phyloP scores from a whole-genome alignment of 2,329 filamentous ascomycete genomes.

The Corinectria fuckeliana region DNA sequence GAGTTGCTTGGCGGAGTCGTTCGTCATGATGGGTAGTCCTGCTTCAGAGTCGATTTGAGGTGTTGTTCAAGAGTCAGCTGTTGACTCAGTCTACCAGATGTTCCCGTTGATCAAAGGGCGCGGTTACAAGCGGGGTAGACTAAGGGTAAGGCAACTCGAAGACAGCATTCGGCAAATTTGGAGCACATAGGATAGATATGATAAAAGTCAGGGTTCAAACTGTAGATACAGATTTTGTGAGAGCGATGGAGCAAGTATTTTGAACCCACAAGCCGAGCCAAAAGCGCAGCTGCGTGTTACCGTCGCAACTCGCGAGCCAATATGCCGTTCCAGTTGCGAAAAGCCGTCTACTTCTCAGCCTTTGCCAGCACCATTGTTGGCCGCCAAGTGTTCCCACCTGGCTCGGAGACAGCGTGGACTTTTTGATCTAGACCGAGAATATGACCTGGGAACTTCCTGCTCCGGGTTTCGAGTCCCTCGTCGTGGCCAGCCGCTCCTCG shows the following conservation, averaged over 20 bases:
- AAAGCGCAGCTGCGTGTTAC: neutral
- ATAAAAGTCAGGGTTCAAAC: too few relatives aligned
- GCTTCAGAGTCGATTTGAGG: neutral
- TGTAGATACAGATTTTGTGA: too few relatives aligned
- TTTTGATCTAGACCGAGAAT: constrained; percentile 47
- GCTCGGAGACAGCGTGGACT: constrained; percentile 28
- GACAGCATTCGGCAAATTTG: neutral
- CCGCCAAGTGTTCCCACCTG: constrained; percentile 45
- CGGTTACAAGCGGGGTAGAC: constrained; percentile 15
- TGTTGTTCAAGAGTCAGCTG: neutral
- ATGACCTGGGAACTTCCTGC: constrained; percentile 49
- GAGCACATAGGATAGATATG: too few relatives aligned
- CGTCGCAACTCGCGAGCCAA: neutral
- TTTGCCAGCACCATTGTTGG: constrained; percentile 50
- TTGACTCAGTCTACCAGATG: constrained; percentile 5
- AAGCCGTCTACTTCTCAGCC: constrained; percentile 54
- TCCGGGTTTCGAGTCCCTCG: constrained; percentile 47
- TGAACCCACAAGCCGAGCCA: neutral
- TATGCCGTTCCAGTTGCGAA: constrained; percentile 44
- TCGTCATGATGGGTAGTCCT: constrained; percentile 28
- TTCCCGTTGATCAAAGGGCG: constrained; percentile 28
- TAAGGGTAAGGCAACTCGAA: neutral
- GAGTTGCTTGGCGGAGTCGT: constrained; percentile 44
- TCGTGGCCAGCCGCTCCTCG: constrained; percentile 44
- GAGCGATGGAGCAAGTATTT: neutral